These are phyloP conservation scores for Vaccinium darrowii DNA, from an alignment of 148 eudicot genomes.

Conservation along the genomic window DNA sequence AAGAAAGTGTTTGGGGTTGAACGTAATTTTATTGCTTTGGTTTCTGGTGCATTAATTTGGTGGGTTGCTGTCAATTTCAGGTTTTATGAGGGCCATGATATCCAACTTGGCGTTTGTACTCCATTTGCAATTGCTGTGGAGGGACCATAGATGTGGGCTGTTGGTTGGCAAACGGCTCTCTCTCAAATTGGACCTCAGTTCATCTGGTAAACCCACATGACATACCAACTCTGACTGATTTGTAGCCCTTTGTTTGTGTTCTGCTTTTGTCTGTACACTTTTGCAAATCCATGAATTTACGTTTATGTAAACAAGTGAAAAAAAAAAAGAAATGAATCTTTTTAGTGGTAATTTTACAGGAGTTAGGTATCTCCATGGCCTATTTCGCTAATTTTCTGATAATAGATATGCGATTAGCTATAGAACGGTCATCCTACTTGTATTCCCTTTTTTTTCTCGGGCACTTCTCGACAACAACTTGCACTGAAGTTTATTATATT, in stretches of 20 bases:
- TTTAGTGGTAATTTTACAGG: not conserved
- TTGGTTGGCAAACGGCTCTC: constrained; percentile 38
- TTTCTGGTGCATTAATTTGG: constrained; percentile 13
- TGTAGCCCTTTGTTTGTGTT: constrained; percentile 11
- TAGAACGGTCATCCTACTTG: not conserved
- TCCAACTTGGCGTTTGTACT: constrained; percentile 41
- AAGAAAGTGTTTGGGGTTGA: constrained; percentile 14
- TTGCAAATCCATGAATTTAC: not conserved
- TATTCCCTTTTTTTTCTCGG: not conserved
- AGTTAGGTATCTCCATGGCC: not conserved
- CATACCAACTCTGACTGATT: constrained; percentile 23
- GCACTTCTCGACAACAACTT: not conserved
- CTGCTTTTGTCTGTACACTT: not conserved
- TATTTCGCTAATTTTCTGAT: not conserved
- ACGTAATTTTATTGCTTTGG: constrained; percentile 3
- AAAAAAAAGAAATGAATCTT: not conserved
- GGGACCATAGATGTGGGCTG: constrained; percentile 50
- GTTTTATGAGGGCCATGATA: constrained; percentile 49
- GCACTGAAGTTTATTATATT: not conserved
- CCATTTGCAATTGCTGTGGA: constrained; percentile 49
- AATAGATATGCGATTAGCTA: not conserved
- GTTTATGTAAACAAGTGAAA: too few species aligned
- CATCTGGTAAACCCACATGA: constrained; percentile 35
- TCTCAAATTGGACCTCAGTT: constrained; percentile 36
- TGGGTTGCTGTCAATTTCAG: constrained; percentile 28